These are phyloP conservation scores for Cladorrhinum samala DNA, from an alignment of 495 filamentous ascomycete genomes.

Conservation along the genomic window DNA sequence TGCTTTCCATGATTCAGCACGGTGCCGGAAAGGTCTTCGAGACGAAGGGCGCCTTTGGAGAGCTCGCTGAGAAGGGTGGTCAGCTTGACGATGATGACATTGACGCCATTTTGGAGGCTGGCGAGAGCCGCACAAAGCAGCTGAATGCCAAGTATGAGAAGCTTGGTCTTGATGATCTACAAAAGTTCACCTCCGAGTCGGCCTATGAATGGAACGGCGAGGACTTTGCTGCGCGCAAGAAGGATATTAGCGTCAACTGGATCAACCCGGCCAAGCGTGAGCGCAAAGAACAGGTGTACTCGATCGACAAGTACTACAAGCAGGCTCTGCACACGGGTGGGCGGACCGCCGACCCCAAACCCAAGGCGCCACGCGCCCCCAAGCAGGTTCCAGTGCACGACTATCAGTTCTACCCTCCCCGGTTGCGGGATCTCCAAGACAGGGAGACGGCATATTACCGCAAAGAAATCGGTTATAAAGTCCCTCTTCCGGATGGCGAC, in stretches of 20 bases:
- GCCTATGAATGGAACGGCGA: conserved; percentile 99
- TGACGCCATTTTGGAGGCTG: conserved; percentile 76
- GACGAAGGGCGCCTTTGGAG: conserved; percentile 53
- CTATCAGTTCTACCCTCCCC: conserved; percentile 90
- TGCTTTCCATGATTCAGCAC: conserved; percentile 97
- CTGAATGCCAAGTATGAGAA: conserved; percentile 93
- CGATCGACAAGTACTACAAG: conserved; percentile 98
- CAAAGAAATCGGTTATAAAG: conserved; percentile 92
- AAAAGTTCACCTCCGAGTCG: conserved; percentile 95
- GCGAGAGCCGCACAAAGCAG: conserved; percentile 82
- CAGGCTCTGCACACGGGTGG: conserved; percentile 81
- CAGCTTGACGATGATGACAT: conserved; percentile 82
- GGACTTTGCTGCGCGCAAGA: conserved; percentile 86
- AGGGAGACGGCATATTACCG: conserved; percentile 93
- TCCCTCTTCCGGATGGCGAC: conserved; percentile 72
- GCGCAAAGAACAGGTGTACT: conserved; percentile 95
- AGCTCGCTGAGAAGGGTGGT: conserved; percentile 49
- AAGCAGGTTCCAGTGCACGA: conserved; percentile 91
- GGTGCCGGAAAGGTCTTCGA: conserved; percentile 92
- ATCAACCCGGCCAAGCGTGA: conserved; percentile 99
- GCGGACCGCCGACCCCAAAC: conserved; percentile 79
- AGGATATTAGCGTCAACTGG: conserved; percentile 92
- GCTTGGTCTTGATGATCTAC: conserved; percentile 94
- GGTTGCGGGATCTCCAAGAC: conserved; percentile 83
- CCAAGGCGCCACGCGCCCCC: conserved; percentile 90